Base-by-base conservation (phyloP, 2,329 filamentous ascomycete species). In the Sporothrix brasiliensis region DNA sequence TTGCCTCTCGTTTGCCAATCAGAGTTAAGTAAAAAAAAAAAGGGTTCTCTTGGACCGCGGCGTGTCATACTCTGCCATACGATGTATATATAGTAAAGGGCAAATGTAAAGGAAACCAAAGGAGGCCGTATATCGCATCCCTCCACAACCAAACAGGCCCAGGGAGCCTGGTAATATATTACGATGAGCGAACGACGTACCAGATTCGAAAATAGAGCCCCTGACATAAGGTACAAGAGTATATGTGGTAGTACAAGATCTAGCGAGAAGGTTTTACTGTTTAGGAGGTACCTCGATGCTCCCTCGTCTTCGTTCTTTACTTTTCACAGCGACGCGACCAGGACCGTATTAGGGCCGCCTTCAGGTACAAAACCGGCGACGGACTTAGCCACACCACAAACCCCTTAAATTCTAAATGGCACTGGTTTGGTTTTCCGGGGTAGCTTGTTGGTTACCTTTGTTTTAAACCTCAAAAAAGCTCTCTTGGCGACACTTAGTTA, bases 321-420 rank as follows among this genome's bases (percentile, higher is more conserved):
- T 21, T 50, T 21, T 27, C 11, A 14, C n/a, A 7, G 9, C 7
- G 19, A 44, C 19, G 9, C 19, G 21, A 47, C 21, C 47, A 27
- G 58, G 39, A 39, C 58, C n/a, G 39, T 19, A 24, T 47, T 61
- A 47, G 6, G 58, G 41, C 58, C 39, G 58, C 41, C 44, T 27
- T 47, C 11, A n/a, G n/a, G 21, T 39, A 27, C 47, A n/a, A 63
- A 47, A 63, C 58, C 58, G n/a, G n/a, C n/a, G 58, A 39, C 39
- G 21, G 30, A 14, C 54, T 27, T 39, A 63, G 24, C 39, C 7
- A 47, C 39, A 63, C 39, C n/a, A 44, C 34, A 44, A 24, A 63
- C 27, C 39, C 41, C 11, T 4, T 14, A 14, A 44, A 14, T 14
- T 44, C 2, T 7, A 44, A 16, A 44, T 16, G 2, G 34, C 30